Conservation (phyloP, 192 early-diverging fungal species). For the Hyaloraphidium curvatum region DNA sequence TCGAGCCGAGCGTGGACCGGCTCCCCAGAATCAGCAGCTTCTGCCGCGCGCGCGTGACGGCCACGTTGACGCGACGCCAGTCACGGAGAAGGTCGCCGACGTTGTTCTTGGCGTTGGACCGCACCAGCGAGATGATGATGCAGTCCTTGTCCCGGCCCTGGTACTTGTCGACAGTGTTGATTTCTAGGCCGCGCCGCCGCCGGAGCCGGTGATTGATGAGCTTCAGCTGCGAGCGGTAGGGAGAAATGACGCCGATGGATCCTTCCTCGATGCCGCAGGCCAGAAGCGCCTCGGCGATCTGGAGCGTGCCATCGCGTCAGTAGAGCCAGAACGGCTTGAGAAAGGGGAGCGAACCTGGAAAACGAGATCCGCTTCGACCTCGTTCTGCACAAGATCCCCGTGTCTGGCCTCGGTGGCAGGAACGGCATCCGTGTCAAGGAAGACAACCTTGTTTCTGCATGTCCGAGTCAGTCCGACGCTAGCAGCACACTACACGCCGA, state of each 20-base stretch:
- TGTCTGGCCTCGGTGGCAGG: slow-evolving; percentile 36
- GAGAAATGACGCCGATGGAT: slow-evolving; percentile 66
- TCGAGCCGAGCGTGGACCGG: slow-evolving; percentile 36
- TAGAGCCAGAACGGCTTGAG: not conserved
- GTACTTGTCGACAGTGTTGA: slow-evolving; percentile 78
- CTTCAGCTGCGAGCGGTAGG: slow-evolving; percentile 54
- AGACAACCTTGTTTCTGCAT: slow-evolving; percentile 35
- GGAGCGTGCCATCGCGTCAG: slow-evolving; percentile 3
- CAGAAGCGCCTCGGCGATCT: slow-evolving; percentile 33
- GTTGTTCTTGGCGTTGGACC: slow-evolving; percentile 49
- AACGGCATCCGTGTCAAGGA: slow-evolving; percentile 61
- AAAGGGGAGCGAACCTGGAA: slow-evolving; percentile 8
- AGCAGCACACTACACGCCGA: not conserved
- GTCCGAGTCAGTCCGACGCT: not conserved
- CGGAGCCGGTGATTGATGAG: slow-evolving; percentile 21
- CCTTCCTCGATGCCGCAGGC: slow-evolving; percentile 39
- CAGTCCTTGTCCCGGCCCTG: slow-evolving; percentile 88
- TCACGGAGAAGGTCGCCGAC: slow-evolving; percentile 73
- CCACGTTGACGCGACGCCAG: slow-evolving; percentile 87
- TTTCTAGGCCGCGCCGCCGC: slow-evolving; percentile 28
- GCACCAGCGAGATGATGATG: slow-evolving; percentile 74
- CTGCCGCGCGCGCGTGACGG: slow-evolving; percentile 67
- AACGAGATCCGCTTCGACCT: slow-evolving; percentile 44
- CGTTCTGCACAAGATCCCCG: slow-evolving; percentile 43
- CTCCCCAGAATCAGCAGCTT: slow-evolving; percentile 87